Evolutionary conservation across 257 asterid genomes (phyloP), one percentile per base, ranked within the genome.

Genomic region (Avicennia marina): DNA sequence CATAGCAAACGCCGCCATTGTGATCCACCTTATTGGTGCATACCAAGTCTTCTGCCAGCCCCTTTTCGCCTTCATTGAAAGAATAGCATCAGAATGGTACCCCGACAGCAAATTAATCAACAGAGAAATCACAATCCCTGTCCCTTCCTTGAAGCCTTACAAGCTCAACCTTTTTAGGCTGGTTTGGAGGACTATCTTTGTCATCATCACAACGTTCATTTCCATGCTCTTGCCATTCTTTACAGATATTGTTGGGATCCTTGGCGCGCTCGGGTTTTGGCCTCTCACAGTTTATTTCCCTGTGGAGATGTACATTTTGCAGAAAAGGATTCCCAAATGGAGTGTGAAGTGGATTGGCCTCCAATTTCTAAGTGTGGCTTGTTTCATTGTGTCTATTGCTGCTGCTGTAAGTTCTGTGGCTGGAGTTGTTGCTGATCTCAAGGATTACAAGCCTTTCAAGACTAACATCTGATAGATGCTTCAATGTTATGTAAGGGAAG

Each of bases 1-100:
- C 74, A 80, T 90, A 7, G 98, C 96, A n/a, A 90, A 87, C 11
- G 66, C 74, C 0, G 96, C 95, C 42, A 90, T 90, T 0, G 96
- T 84, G 0, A 46, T 87, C 64, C 98, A 90, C 44, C 84, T 90
- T 4, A 64, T 90, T 10, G 98, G 98, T 0, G 98, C 95, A 0
- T 90, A 90, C 73, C 98, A 90, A 60, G 98, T 90, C 34, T 90
- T 65, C 69, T 80, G 94, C 81, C 98, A 90, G 41, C 98, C 98
- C 63, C 63, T 90, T 0, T 90, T 80, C 34, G 94, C 94, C 21
- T 90, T 90, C 49, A 68, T 90, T 1, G 98, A 90, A 31, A 84
- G 87, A 56, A 67, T 79, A 0, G 78, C 89, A 1, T 11, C 59
- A 3, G 50, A 56, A 6, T 67, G 78, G 68, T 87, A 46, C 75